Base-by-base conservation (phyloP, 768 basidiomycete species). In the Russula sp. region DNA sequence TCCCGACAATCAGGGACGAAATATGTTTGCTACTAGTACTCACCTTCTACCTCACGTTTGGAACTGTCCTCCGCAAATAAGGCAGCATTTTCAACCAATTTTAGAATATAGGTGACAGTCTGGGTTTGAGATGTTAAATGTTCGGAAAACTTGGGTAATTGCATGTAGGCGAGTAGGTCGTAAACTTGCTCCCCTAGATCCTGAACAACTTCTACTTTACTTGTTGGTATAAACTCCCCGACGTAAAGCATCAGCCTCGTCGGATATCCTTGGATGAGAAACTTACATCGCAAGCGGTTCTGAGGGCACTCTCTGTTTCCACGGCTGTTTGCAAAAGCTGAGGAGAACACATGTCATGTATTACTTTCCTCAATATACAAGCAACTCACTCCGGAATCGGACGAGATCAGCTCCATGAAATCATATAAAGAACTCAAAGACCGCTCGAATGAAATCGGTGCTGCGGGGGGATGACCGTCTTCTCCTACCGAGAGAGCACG, bases 61-160 rank as follows among this genome's bases (percentile, higher is more conserved):
- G 59, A 60, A 48, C 46, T 55, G 36, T 63, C 62, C 42, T 60
- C 62, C 9, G 59, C 58, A 41, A 59, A 63, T 39, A 60, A 11
- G 18, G 62, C 58, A 38, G 62, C 62, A 49, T 54, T 54, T 18
- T 6, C 9, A 16, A 63, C 35, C 20, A 63, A 35, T 10, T 34
- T 38, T 29, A 63, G 47, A 5, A 59, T 8, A 42, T 35, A 53
- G 13, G 39, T 43, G 29, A 60, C 8, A 6, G 45, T 60, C 16
- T 16, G 16, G 8, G 38, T 20, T 41, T 60, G 58, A 18, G 62
- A 60, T 3, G 16, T 16, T 29, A 63, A 25, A 16, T 41, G n/a
- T 14, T 52, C 58, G 7, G 35, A 41, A 18, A 47, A 38, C 43
- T 42, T 59, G 7, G 51, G 51, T 11, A 25, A 22, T 16, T 63